Conservation (phyloP, 805 yeast genomes). For the Candida krabiensis region DNA sequence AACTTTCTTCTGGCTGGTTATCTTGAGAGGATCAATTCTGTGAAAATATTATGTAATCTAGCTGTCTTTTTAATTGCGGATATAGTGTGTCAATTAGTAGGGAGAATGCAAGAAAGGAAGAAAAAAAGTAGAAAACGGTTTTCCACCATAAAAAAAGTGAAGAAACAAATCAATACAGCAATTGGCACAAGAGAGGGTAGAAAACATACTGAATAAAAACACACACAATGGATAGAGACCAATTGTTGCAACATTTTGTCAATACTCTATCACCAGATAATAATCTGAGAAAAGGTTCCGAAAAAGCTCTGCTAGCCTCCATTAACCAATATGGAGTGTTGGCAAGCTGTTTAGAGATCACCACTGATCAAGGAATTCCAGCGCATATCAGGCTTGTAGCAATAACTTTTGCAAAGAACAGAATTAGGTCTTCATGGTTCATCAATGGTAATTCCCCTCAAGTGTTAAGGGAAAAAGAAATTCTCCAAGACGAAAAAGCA, state of each 20-base stretch:
- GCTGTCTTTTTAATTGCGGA: no score
- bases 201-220: no score
- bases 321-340: slow-evolving; percentile 47
- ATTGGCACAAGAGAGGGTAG: no score
- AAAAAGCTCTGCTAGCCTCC: slow-evolving; percentile 39
- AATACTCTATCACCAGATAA: slow-evolving; percentile 50
- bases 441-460: slow-evolving; percentile 28
- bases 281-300: slow-evolving; percentile 43
- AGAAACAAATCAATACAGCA: no score
- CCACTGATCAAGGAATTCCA: slow-evolving; percentile 39
- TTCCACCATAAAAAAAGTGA: no score
- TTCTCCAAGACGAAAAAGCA: slow-evolving; percentile 56
- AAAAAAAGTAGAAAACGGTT: no score
- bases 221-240: slow-evolving; percentile 41
- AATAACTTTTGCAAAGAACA: slow-evolving; percentile 81
- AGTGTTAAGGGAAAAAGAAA: slow-evolving; percentile 20
- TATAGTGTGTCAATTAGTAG: no score
- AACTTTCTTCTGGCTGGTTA: no score
- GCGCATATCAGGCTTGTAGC: slow-evolving; percentile 64
- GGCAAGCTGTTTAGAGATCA: slow-evolving; percentile 43
- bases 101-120: no score
- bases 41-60: no score
- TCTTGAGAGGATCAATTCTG: no score
- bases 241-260: slow-evolving; percentile 43
- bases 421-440: slow-evolving; percentile 64